These are phyloP conservation scores for Cicer judaicum DNA, from an alignment of 306 rosid genomes.

Conservation along the genomic window DNA sequence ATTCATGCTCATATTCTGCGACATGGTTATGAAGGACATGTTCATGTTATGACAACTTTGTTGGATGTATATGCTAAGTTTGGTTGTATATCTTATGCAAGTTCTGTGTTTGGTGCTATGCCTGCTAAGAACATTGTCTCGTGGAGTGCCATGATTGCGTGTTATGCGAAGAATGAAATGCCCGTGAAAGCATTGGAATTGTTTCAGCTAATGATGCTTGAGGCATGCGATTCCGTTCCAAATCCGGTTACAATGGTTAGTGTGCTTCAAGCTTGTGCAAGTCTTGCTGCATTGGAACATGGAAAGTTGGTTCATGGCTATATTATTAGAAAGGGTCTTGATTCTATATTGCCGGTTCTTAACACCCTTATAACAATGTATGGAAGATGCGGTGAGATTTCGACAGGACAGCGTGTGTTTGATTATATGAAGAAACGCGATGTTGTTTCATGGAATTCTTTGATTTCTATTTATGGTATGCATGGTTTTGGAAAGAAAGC, in stretches of 20 bases:
- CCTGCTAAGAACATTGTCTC: constrained; percentile 76
- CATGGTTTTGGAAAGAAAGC: constrained; percentile 86
- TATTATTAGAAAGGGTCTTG: constrained; percentile 89
- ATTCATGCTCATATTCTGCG: constrained; percentile 86
- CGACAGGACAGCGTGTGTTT: constrained; percentile 54
- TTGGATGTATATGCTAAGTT: constrained; percentile 84
- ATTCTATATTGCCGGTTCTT: constrained; percentile 80
- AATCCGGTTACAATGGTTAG: constrained; percentile 95
- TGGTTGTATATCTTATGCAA: constrained; percentile 71
- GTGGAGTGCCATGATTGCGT: constrained; percentile 36
- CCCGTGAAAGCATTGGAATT: constrained; percentile 69
- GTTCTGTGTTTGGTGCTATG: constrained; percentile 71
- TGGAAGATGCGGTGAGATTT: constrained; percentile 84
- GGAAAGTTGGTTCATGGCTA: constrained; percentile 87
- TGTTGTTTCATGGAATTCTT: constrained; percentile 27
- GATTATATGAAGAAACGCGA: constrained; percentile 13
- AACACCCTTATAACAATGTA: constrained; percentile 83
- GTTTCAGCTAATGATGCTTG: constrained; percentile 70
- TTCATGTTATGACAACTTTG: constrained; percentile 85
- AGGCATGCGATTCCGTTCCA: constrained; percentile 66
- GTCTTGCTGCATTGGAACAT: constrained; percentile 76
- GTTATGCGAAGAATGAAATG: constrained; percentile 28
- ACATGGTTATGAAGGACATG: constrained; percentile 70
- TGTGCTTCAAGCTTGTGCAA: constrained; percentile 90
- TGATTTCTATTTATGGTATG: constrained; percentile 80